Evolutionary conservation across 441 rosid species (phyloP).

Genomic region (Brassica hybrid): DNA sequence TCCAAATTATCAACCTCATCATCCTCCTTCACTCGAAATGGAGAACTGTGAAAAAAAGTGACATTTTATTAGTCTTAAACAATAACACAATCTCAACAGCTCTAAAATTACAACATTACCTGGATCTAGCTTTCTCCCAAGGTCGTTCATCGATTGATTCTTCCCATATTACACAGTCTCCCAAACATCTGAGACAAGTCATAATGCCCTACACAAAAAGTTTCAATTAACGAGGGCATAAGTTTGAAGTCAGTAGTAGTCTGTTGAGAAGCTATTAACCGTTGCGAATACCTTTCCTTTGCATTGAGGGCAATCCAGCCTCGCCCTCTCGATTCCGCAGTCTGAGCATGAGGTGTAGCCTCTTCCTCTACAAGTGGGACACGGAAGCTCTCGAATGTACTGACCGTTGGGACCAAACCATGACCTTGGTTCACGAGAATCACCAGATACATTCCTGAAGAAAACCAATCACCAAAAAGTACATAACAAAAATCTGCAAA

Average conservation of each 20-base stretch:
- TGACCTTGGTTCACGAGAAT: slow-evolving; percentile 66
- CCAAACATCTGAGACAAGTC: slow-evolving; percentile 81
- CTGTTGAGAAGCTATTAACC: background rate
- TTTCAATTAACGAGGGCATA: background rate
- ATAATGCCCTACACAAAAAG: slow-evolving; percentile 69
- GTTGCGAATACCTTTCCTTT: slow-evolving; percentile 70
- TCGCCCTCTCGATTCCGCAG: slow-evolving; percentile 81
- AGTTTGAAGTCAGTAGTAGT: background rate
- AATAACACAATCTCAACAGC: background rate
- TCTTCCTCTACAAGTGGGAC: slow-evolving; percentile 93
- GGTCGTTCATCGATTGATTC: slow-evolving; percentile 94
- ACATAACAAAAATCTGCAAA: background rate
- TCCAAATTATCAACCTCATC: slow-evolving; percentile 95
- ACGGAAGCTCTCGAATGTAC: slow-evolving; percentile 90
- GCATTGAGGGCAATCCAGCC: slow-evolving; percentile 73
- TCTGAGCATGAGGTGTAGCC: slow-evolving; percentile 88
- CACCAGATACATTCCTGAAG: slow-evolving; percentile 56
- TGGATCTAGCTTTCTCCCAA: slow-evolving; percentile 93
- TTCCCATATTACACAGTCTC: slow-evolving; percentile 96
- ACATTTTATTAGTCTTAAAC: background rate
- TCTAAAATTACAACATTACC: slow-evolving; percentile 50
- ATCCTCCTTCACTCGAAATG: slow-evolving; percentile 86
- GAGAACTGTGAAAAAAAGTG: slow-evolving; percentile 59
- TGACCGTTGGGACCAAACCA: slow-evolving; percentile 98
- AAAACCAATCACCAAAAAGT: slow-evolving; percentile 19